Percentiles rank a stretch among this genome's conserved stretches.
phyloP scores from a whole-genome alignment of 306 rosid genomes.

The Hippophae gyantsensis region DNA sequence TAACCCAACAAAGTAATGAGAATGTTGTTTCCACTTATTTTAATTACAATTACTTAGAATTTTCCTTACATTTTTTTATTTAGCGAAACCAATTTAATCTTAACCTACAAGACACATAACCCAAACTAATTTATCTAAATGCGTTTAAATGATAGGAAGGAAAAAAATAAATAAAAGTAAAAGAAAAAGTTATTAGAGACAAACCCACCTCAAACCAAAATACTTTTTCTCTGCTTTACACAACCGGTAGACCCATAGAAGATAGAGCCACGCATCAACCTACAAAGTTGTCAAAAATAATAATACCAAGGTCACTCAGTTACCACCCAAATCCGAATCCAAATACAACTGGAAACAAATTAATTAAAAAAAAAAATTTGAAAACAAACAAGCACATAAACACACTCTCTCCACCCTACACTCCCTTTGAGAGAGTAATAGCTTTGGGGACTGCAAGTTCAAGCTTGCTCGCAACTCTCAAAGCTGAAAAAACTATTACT shows the following conservation, averaged over 20 bases:
- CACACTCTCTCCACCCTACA: too few relatives aligned
- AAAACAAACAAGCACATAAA: constrained; percentile 17
- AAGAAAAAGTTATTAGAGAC: constrained; percentile 18
- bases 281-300: constrained; percentile 31
- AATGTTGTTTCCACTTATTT: too few relatives aligned
- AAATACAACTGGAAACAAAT: constrained; percentile 20
- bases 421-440: constrained; percentile 10
- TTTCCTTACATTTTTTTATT: too few relatives aligned
- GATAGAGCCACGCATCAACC: constrained; percentile 26
- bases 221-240: constrained; percentile 34
- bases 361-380: not conserved
- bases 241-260: constrained; percentile 30
- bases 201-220: constrained; percentile 55
- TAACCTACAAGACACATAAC: too few relatives aligned
- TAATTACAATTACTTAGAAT: too few relatives aligned
- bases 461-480: constrained; percentile 47
- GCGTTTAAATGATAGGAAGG: too few relatives aligned
- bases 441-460: constrained; percentile 59
- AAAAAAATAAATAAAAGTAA: too few relatives aligned
- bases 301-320: constrained; percentile 2
- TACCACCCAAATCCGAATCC: constrained; percentile 16
- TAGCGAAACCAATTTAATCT: too few relatives aligned
- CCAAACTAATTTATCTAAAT: too few relatives aligned
- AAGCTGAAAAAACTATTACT: constrained; percentile 36
- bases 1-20: too few relatives aligned